Evolutionary conservation across 306 rosid species (phyloP).

Genomic region (Vicia villosa): DNA sequence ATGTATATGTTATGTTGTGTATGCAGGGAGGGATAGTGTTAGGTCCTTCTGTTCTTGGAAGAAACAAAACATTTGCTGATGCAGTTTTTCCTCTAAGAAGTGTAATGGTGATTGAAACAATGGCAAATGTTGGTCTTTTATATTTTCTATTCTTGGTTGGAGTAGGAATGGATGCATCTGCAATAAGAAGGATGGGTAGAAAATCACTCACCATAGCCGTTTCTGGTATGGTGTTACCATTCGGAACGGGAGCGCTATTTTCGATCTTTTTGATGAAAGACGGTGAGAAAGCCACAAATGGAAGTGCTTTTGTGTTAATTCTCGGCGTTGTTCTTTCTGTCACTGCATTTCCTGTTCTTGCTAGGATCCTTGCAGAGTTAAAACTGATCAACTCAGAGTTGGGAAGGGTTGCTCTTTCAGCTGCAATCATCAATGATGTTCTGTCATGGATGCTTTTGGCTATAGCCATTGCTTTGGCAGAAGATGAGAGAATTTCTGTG

Average conservation of each 20-base stretch:
- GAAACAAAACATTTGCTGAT: slow-evolving; percentile 43
- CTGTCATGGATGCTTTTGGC: slow-evolving; percentile 72
- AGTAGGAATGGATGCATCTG: slow-evolving; percentile 65
- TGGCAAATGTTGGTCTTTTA: slow-evolving; percentile 77
- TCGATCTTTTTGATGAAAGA: slow-evolving; percentile 38
- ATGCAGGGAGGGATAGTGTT: slow-evolving; percentile 74
- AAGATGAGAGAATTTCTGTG: slow-evolving; percentile 46
- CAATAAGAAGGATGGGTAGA: slow-evolving; percentile 54
- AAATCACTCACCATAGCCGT: slow-evolving; percentile 55
- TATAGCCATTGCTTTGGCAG: slow-evolving; percentile 58
- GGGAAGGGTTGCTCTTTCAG: slow-evolving; percentile 70
- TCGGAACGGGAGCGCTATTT: slow-evolving; percentile 54
- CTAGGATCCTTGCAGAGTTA: slow-evolving; percentile 76
- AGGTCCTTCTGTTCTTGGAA: slow-evolving; percentile 82
- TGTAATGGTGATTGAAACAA: slow-evolving; percentile 73
- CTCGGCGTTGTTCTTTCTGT: slow-evolving; percentile 78
- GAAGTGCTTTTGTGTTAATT: slow-evolving; percentile 53
- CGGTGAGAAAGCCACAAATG: background rate
- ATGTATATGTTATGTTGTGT: background rate
- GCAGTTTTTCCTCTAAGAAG: slow-evolving; percentile 67
- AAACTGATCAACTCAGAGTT: slow-evolving; percentile 73
- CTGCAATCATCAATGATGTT: slow-evolving; percentile 74
- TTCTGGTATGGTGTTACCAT: slow-evolving; percentile 73
- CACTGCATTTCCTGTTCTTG: slow-evolving; percentile 80
- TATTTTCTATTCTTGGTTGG: slow-evolving; percentile 78